Percentiles rank a stretch among this genome's conserved stretches.
Conservation (phyloP, 2,329 filamentous ascomycete genomes). For the Fonsecaea nubica region DNA sequence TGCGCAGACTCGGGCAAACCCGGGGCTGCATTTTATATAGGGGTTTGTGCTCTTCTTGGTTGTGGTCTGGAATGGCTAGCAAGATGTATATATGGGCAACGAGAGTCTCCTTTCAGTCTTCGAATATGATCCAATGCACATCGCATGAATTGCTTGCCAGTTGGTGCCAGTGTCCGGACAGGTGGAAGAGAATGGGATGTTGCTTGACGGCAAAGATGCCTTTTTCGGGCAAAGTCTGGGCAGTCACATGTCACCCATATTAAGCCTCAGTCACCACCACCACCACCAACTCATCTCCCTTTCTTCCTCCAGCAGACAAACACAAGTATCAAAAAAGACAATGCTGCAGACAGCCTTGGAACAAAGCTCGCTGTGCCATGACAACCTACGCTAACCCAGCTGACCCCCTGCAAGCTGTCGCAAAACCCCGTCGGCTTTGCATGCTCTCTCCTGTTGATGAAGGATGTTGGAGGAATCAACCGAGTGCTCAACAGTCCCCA, state of each 20-base stretch:
- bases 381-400: neutral
- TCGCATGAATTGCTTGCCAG: neutral
- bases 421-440: neutral
- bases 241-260: no score
- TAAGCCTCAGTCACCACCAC: no score
- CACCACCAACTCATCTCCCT: neutral
- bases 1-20: slow-evolving; percentile 3
- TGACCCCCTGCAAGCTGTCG: neutral
- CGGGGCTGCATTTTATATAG: slow-evolving; percentile 10
- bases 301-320: neutral
- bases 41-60: neutral
- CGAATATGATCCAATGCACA: neutral
- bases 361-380: neutral
- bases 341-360: neutral
- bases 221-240: neutral
- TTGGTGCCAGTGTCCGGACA: neutral
- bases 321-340: neutral
- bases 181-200: neutral
- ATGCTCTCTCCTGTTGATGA: neutral
- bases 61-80: neutral
- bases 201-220: slow-evolving; percentile 12
- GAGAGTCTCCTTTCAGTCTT: neutral
- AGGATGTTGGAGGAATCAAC: neutral
- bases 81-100: neutral
- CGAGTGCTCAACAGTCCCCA: neutral